Conservation (phyloP, 2,329 filamentous ascomycete genomes). For the Ilyonectria destructans region DNA sequence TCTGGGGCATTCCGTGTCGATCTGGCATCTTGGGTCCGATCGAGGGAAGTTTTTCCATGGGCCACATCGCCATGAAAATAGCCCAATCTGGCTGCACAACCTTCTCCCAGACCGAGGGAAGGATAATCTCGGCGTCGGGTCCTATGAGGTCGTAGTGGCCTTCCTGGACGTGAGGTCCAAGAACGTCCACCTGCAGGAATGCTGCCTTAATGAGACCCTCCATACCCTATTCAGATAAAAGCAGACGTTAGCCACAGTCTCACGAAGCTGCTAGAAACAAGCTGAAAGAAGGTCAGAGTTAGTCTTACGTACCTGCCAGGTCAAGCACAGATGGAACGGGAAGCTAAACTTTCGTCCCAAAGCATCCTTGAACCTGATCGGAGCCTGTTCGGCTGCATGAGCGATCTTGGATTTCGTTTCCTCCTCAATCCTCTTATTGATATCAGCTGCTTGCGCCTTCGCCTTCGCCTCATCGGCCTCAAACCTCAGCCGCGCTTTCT, state of each 20-base stretch:
- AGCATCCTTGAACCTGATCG: slow-evolving; percentile 92
- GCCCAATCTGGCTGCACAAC: slow-evolving; percentile 81
- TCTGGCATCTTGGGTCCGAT: slow-evolving; percentile 41
- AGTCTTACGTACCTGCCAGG: slow-evolving; percentile 79
- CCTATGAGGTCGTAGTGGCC: slow-evolving; percentile 87
- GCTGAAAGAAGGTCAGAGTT: too few species aligned
- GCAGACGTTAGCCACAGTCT: slow-evolving; percentile 42
- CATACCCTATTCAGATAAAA: slow-evolving; percentile 76
- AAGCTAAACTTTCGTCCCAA: slow-evolving; percentile 94
- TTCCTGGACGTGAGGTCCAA: slow-evolving; percentile 82
- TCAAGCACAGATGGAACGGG: slow-evolving; percentile 87
- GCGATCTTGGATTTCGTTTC: slow-evolving; percentile 67
- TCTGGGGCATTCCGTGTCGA: slow-evolving; percentile 30
- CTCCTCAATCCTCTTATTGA: slow-evolving; percentile 71
- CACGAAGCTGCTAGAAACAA: background rate
- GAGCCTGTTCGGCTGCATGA: slow-evolving; percentile 75
- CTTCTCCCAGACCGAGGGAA: slow-evolving; percentile 85
- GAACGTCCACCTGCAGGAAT: slow-evolving; percentile 83
- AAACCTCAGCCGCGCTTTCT: slow-evolving; percentile 59
- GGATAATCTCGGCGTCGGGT: slow-evolving; percentile 86
- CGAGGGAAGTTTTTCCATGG: slow-evolving; percentile 63
- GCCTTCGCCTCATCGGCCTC: slow-evolving; percentile 64
- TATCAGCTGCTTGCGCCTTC: slow-evolving; percentile 74
- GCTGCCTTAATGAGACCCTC: slow-evolving; percentile 89
- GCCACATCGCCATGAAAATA: slow-evolving; percentile 74